Conservation (phyloP, 2,329 filamentous ascomycete genomes). For the Xylariaceae sp. region DNA sequence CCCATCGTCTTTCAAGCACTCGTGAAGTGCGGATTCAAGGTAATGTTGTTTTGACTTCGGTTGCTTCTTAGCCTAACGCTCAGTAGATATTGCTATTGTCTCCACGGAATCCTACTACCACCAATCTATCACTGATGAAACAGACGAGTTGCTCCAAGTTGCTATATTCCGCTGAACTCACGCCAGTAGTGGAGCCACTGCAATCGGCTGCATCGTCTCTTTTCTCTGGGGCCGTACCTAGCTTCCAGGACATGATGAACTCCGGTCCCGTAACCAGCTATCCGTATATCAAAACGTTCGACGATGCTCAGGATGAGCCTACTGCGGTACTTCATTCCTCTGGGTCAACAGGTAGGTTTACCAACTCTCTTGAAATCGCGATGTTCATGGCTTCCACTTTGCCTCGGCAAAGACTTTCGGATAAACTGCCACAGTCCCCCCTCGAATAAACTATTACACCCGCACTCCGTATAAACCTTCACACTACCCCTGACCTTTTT, state of each 20-base stretch:
- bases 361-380: too few relatives aligned
- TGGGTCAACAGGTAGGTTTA: too few relatives aligned
- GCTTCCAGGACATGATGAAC: neutral
- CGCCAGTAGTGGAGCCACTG: neutral
- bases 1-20: slow-evolving; percentile 30
- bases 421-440: too few relatives aligned
- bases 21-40: slow-evolving; percentile 35
- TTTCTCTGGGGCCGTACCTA: too few relatives aligned
- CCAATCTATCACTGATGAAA: slow-evolving; percentile 14
- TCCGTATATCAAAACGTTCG: neutral
- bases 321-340: too few relatives aligned
- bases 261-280: neutral
- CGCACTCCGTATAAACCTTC: too few relatives aligned
- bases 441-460: too few relatives aligned
- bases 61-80: neutral
- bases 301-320: slow-evolving; percentile 13
- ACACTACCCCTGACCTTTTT: too few relatives aligned
- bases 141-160: slow-evolving; percentile 11
- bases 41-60: neutral
- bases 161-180: slow-evolving; percentile 5
- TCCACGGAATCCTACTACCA: slow-evolving; percentile 12
- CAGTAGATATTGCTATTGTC: slow-evolving; percentile 15
- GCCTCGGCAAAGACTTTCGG: too few relatives aligned
- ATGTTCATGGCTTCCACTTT: too few relatives aligned
- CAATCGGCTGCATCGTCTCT: neutral